These are phyloP conservation scores for Venturia oleaginea DNA, from an alignment of 2,329 filamentous ascomycete genomes.

Conservation along the genomic window DNA sequence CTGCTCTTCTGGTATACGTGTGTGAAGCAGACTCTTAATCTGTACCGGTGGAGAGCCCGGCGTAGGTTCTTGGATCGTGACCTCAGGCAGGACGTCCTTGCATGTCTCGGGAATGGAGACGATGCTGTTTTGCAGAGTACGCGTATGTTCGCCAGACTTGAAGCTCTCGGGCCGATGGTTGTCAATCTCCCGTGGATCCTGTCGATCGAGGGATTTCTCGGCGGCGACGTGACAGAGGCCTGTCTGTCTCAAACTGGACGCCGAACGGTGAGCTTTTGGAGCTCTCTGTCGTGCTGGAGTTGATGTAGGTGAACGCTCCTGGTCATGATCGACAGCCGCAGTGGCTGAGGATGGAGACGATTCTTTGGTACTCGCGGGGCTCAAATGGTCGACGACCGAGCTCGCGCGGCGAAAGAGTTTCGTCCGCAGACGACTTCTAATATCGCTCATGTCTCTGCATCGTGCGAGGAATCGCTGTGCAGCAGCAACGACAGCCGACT, in stretches of 20 bases:
- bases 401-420: constrained; percentile 3
- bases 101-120: neutral
- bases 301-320: neutral
- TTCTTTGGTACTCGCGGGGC: neutral
- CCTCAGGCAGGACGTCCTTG: neutral
- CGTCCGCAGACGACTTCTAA: neutral
- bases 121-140: constrained; percentile 1
- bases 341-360: constrained; percentile 1
- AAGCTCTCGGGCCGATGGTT: constrained; percentile 3
- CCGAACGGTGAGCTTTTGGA: neutral
- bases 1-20: constrained; percentile 2
- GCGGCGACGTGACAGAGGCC: neutral
- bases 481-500: neutral
- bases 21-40: neutral
- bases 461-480: neutral
- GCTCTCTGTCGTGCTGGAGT: neutral
- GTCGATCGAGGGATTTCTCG: neutral
- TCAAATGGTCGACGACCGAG: neutral
- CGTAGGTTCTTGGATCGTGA: constrained; percentile 4
- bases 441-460: constrained; percentile 1
- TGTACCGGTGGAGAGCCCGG: neutral
- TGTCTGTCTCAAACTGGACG: neutral
- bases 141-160: neutral
- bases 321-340: neutral
- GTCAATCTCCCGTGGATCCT: neutral